These are phyloP conservation scores for Komagataella mondaviorum DNA, from an alignment of 805 yeast species.

Conservation along the genomic window DNA sequence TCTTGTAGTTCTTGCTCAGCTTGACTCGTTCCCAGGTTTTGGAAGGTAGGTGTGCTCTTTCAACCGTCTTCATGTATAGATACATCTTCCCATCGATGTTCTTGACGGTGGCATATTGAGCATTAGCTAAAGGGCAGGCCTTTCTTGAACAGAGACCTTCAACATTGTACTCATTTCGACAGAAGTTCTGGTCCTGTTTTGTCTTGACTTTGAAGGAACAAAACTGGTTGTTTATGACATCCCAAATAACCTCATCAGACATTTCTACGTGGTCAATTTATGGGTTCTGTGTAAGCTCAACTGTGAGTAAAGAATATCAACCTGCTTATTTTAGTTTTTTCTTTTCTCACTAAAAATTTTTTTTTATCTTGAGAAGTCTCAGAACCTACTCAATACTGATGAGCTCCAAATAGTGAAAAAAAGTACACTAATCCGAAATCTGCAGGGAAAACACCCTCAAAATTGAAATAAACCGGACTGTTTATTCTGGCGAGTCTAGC, in stretches of 20 bases:
- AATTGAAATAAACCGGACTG: too few species aligned
- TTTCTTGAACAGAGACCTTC: slow-evolving; percentile 87
- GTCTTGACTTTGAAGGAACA: slow-evolving; percentile 91
- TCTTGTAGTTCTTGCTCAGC: slow-evolving; percentile 77
- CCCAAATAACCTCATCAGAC: slow-evolving; percentile 70
- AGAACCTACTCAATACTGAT: neutral
- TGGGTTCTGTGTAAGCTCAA: neutral
- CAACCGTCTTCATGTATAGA: slow-evolving; percentile 93
- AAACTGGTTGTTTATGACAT: slow-evolving; percentile 87
- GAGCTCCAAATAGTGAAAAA: neutral
- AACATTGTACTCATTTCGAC: slow-evolving; percentile 93
- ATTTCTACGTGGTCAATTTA: neutral
- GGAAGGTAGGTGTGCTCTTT: slow-evolving; percentile 91
- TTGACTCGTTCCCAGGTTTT: slow-evolving; percentile 92
- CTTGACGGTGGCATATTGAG: slow-evolving; percentile 80
- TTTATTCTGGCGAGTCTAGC: too few species aligned
- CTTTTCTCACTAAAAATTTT: neutral
- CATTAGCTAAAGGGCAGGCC: slow-evolving; percentile 94
- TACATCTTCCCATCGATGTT: slow-evolving; percentile 68
- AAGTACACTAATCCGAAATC: too few species aligned
- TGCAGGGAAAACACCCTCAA: too few species aligned
- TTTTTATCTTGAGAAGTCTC: neutral
- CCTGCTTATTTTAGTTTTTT: neutral
- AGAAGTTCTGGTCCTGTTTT: slow-evolving; percentile 79
- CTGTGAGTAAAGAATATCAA: neutral